A percentile compares a stretch with the other conserved stretches of the same genome.
phyloP scores from a whole-genome alignment of 768 basidiomycete genomes.

The Boletales sp. region DNA sequence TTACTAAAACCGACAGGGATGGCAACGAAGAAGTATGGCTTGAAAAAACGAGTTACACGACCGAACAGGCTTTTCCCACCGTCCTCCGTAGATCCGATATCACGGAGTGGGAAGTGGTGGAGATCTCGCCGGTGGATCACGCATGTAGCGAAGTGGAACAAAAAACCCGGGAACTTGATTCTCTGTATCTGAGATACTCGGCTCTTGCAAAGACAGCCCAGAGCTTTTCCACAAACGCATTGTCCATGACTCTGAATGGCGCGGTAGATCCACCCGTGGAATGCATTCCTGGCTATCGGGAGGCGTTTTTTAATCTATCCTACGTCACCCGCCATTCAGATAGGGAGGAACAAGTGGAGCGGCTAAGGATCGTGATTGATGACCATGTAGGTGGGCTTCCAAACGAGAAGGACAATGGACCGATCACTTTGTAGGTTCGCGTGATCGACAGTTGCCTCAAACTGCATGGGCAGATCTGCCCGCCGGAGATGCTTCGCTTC shows the following conservation, averaged over 20 bases:
- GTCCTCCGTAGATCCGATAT: slow-evolving; percentile 89
- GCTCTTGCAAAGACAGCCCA: slow-evolving; percentile 76
- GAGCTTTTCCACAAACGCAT: slow-evolving; percentile 68
- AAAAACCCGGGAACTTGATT: slow-evolving; percentile 74
- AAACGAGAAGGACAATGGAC: neutral
- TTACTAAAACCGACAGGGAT: slow-evolving; percentile 60
- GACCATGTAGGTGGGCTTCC: slow-evolving; percentile 58
- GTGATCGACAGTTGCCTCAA: slow-evolving; percentile 81
- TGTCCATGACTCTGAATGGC: slow-evolving; percentile 84
- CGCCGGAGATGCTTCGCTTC: slow-evolving; percentile 87
- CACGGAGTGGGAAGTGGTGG: slow-evolving; percentile 59
- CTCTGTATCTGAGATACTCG: slow-evolving; percentile 66
- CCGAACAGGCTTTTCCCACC: slow-evolving; percentile 88
- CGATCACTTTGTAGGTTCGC: slow-evolving; percentile 49
- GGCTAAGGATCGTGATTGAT: slow-evolving; percentile 71
- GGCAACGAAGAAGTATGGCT: slow-evolving; percentile 76
- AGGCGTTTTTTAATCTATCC: slow-evolving; percentile 67
- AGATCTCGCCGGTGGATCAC: slow-evolving; percentile 83
- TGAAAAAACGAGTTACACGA: slow-evolving; percentile 85
- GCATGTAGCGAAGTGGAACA: slow-evolving; percentile 79
- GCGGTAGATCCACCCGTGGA: slow-evolving; percentile 81
- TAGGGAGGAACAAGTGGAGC: slow-evolving; percentile 65
- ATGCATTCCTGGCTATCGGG: slow-evolving; percentile 72
- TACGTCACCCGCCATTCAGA: slow-evolving; percentile 70
- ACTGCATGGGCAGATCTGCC: slow-evolving; percentile 78